Percentiles rank a stretch among this genome's conserved stretches.
Conservation (phyloP, 2,329 filamentous ascomycete species). For the Pseudocercospora crystallina region DNA sequence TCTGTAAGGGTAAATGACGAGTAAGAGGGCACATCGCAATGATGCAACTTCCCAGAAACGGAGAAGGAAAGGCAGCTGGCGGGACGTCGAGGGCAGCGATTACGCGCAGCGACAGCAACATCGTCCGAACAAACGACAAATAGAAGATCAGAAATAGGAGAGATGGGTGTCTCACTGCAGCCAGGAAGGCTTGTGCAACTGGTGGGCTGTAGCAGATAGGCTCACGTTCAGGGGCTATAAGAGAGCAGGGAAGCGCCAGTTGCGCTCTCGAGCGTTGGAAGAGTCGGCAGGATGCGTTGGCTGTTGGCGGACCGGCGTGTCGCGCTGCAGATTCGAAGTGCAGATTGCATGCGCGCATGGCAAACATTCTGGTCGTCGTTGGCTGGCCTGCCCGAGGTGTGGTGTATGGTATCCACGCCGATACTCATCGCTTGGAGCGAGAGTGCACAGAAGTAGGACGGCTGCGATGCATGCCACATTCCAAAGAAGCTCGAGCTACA, state of each 20-base stretch:
- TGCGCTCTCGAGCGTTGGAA: slow-evolving; percentile 16
- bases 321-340: slow-evolving; percentile 4
- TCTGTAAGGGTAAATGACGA: slow-evolving; percentile 21
- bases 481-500: slow-evolving; percentile 3
- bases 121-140: slow-evolving; percentile 18
- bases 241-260: slow-evolving; percentile 14
- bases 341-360: slow-evolving; percentile 4
- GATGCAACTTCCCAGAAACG: slow-evolving; percentile 18
- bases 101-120: slow-evolving; percentile 12
- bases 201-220: slow-evolving; percentile 23
- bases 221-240: slow-evolving; percentile 24
- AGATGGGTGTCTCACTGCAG: slow-evolving; percentile 25
- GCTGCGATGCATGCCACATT: slow-evolving; percentile 8
- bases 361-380: slow-evolving; percentile 4
- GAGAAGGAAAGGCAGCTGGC: slow-evolving; percentile 17
- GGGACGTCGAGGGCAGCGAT: slow-evolving; percentile 20
- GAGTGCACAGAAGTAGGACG: background rate
- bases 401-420: background rate
- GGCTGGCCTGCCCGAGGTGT: background rate
- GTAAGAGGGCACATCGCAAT: slow-evolving; percentile 22
- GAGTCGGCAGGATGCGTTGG: slow-evolving; percentile 19
- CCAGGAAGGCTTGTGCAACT: slow-evolving; percentile 23
- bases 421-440: background rate
- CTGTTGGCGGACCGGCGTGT: slow-evolving; percentile 1
- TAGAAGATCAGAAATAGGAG: slow-evolving; percentile 17